These are phyloP conservation scores for Pichia sp. DNA, from an alignment of 1,139 yeast species.

Conservation along the genomic window DNA sequence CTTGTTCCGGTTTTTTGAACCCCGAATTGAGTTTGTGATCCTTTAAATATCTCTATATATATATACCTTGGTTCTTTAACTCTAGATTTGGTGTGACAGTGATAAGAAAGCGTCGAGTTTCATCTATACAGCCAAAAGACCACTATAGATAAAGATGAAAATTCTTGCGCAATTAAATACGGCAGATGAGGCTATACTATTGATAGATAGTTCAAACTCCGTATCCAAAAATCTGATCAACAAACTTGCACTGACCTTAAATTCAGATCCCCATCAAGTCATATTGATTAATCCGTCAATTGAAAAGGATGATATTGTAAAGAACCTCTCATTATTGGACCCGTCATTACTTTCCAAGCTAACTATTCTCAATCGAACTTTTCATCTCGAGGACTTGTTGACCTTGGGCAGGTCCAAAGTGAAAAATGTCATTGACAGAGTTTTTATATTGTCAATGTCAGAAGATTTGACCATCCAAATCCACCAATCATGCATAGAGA, in stretches of 20 bases:
- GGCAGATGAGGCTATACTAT: constrained; percentile 51
- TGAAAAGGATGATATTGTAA: not conserved
- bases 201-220: constrained; percentile 49
- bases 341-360: constrained; percentile 30
- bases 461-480: constrained; percentile 29
- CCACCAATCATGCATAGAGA: constrained; percentile 46
- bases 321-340: not conserved
- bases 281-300: constrained; percentile 11
- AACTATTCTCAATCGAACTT: constrained; percentile 35
- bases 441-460: constrained; percentile 51
- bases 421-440: constrained; percentile 63
- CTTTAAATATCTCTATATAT: not conserved
- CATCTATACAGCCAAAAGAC: not conserved
- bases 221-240: constrained; percentile 43
- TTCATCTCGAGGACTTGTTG: constrained; percentile 42
- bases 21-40: not conserved
- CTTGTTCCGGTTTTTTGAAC: not conserved
- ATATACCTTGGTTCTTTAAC: not conserved
- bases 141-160: constrained; percentile 5
- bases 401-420: constrained; percentile 62
- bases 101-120: not conserved
- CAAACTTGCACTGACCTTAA: constrained; percentile 43
- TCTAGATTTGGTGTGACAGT: not conserved
- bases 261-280: constrained; percentile 11
- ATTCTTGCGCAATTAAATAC: constrained; percentile 50